A percentile compares a stretch with the other conserved stretches of the same genome.
These are phyloP conservation scores for Trichosporon inkin DNA, from an alignment of 1,284 basidiomycete genomes.

Conservation along the genomic window DNA sequence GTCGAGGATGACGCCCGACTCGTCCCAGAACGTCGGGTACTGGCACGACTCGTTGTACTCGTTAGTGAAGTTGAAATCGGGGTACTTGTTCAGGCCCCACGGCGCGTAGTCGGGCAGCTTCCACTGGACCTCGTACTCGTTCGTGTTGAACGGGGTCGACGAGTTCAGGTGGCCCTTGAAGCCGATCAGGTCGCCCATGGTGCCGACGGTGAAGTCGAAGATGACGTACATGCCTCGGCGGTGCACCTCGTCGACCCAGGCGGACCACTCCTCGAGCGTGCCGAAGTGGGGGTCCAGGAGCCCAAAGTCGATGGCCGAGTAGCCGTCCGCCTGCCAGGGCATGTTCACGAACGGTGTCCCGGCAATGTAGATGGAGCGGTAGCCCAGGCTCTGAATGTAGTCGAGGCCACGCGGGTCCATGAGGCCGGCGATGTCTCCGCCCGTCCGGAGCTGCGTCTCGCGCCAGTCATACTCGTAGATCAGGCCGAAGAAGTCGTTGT, in stretches of 20 bases:
- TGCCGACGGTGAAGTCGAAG: constrained; percentile 86
- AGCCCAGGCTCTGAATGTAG: constrained; percentile 82
- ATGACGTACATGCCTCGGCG: constrained; percentile 80
- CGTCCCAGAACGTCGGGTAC: constrained; percentile 72
- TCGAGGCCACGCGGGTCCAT: constrained; percentile 62
- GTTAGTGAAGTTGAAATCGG: constrained; percentile 62
- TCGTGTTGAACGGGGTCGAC: constrained; percentile 69
- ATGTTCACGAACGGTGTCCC: constrained; percentile 89
- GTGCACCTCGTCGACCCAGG: constrained; percentile 70
- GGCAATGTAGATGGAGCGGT: constrained; percentile 76
- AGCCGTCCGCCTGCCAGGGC: constrained; percentile 92
- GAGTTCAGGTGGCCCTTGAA: constrained; percentile 63
- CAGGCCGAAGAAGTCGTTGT: constrained; percentile 80
- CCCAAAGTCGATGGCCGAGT: constrained; percentile 84
- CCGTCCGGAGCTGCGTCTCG: constrained; percentile 79
- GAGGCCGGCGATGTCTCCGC: constrained; percentile 78
- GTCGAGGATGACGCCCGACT: constrained; percentile 63
- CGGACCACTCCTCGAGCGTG: constrained; percentile 69
- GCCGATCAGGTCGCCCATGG: constrained; percentile 79
- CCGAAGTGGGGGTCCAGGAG: constrained; percentile 88
- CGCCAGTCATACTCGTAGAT: constrained; percentile 76
- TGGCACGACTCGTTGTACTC: constrained; percentile 66
- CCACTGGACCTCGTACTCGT: constrained; percentile 71
- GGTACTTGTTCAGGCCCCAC: constrained; percentile 78
- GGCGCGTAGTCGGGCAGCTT: constrained; percentile 71